phyloP scores from a whole-genome alignment of 805 yeast species.

The Nakazawaea wickerhamii region DNA sequence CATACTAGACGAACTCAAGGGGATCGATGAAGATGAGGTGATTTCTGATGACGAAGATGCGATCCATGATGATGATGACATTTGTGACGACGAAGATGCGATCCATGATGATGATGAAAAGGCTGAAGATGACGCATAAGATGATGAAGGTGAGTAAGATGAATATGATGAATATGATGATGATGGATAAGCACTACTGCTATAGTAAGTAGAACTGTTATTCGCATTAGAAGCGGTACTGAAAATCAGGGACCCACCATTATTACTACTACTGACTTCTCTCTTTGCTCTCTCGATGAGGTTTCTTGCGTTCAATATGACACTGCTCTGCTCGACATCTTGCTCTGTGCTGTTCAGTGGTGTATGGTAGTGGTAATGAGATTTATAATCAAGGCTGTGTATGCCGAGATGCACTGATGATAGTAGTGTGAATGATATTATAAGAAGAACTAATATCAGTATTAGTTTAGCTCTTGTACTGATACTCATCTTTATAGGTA shows the following conservation, averaged over 20 bases:
- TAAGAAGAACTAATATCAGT: background rate
- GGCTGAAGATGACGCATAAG: background rate
- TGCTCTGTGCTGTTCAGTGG: background rate
- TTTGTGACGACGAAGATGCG: background rate
- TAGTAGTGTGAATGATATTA: constrained; percentile 1
- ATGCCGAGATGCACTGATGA: constrained; percentile 1
- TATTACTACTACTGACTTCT: background rate
- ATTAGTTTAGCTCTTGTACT: background rate
- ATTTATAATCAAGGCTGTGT: background rate
- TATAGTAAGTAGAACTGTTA: background rate
- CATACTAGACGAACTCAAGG: background rate
- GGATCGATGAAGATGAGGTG: constrained; percentile 18
- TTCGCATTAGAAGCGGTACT: background rate
- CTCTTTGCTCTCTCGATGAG: constrained; percentile 4
- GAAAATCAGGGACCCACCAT: background rate
- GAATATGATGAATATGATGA: background rate
- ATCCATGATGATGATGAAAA: background rate
- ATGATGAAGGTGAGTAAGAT: background rate
- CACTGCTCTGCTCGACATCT: constrained; percentile 4
- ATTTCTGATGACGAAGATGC: constrained; percentile 15
- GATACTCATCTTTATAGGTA: background rate
- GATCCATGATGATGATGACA: constrained; percentile 8
- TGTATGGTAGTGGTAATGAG: background rate
- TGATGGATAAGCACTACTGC: background rate
- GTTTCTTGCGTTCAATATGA: constrained; percentile 4